Evolutionary conservation across 768 basidiomycete species (phyloP), one percentile per base, ranked within the genome.

Genomic region (Leucocoprinus birnbaumii): DNA sequence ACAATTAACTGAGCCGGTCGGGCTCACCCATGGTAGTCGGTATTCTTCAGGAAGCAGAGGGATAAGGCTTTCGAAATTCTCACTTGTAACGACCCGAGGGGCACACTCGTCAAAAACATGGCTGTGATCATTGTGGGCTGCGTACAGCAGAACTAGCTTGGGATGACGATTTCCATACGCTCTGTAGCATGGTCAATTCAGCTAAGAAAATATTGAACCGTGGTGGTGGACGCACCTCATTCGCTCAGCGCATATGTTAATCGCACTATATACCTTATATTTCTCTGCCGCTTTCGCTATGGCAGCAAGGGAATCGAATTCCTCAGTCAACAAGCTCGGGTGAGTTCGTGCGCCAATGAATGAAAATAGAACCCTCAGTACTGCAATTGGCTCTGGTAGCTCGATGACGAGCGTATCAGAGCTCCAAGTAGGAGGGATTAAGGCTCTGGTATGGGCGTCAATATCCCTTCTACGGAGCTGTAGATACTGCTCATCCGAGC

Each of bases 301-400:
- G 10, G 40, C 31, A 2, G 50, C 46, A 16, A 60, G 48, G n/a
- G 51, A 25, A 7, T 58, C 51, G 35, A 58, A 58, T 2, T 35
- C 27, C 22, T 51, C 46, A 16, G 48, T 50, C 3, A 51, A 19
- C 10, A 60, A 40, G 8, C n/a, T 50, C 2, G 57, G 61, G 11
- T 58, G 53, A 3, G 35, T 41, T 9, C 47, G 26, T 4, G 61
- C 42, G 27, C 60, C 60, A 21, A 63, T 47, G 43, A 59, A 65
- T 40, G 47, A 43, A 43, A 65, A 63, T 2, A 65, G 56, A 6
- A 57, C 34, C 35, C 55, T 53, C 19, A 65, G 59, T 16, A 50
- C 58, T 14, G 21, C 45, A 3, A 58, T 50, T 9, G 25, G 47
- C 31, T 65, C 64, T 2, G 51, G n/a, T 10, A 62, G 44, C 14